A percentile compares a stretch with the other conserved stretches of the same genome.
Conservation (phyloP, 2,329 filamentous ascomycete genomes). For the Penicillium sp. region DNA sequence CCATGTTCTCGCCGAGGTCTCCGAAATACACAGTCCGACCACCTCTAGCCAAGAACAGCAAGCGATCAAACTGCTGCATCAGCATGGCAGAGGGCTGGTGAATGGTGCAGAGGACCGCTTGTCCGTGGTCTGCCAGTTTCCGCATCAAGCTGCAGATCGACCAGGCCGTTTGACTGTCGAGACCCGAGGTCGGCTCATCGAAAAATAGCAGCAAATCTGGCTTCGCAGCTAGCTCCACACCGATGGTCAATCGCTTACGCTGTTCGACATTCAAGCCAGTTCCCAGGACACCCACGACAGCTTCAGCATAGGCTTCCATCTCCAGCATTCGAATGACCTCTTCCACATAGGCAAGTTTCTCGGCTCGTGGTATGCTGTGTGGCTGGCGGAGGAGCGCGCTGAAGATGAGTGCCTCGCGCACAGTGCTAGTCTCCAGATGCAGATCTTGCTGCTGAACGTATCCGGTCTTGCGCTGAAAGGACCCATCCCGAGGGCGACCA, state of each 20-base stretch:
- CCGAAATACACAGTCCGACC: conserved; percentile 70
- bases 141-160: conserved; percentile 82
- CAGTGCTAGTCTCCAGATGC: conserved; percentile 79
- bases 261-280: conserved; percentile 68
- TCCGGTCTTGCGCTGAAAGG: conserved; percentile 61
- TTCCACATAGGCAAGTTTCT: conserved; percentile 83
- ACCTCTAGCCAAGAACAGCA: conserved; percentile 64
- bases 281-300: conserved; percentile 81
- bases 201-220: conserved; percentile 85
- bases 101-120: conserved; percentile 89
- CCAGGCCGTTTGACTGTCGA: conserved; percentile 90
- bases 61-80: conserved; percentile 75
- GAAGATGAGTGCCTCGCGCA: conserved; percentile 83
- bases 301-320: conserved; percentile 86
- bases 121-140: conserved; percentile 85
- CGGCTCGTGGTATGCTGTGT: conserved; percentile 65
- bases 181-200: conserved; percentile 88
- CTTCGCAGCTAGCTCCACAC: conserved; percentile 89
- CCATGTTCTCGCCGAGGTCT: conserved; percentile 60
- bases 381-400: conserved; percentile 83
- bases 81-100: conserved; percentile 91
- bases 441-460: conserved; percentile 85
- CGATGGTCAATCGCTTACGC: conserved; percentile 78
- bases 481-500: conserved; percentile 69
- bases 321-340: conserved; percentile 86